These are phyloP conservation scores for Rhodofomes roseus DNA, from an alignment of 1,284 basidiomycete species.

Conservation along the genomic window DNA sequence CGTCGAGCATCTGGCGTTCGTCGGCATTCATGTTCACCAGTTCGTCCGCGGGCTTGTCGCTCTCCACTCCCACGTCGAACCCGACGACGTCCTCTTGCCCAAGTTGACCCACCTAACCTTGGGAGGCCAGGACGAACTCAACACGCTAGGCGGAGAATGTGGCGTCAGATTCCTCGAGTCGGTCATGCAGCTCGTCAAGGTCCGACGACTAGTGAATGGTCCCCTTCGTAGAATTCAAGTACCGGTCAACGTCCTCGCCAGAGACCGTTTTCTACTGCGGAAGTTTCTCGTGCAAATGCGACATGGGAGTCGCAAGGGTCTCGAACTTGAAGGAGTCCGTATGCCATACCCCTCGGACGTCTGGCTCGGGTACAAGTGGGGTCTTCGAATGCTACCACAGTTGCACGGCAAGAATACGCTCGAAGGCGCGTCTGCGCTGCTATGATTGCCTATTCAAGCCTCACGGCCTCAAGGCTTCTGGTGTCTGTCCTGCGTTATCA, in stretches of 20 bases:
- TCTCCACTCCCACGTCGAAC: neutral
- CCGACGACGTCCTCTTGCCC: neutral
- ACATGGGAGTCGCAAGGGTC: neutral
- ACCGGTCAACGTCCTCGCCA: neutral
- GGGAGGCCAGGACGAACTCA: neutral
- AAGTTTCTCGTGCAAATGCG: neutral
- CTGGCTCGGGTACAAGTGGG: neutral
- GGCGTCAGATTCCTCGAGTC: neutral
- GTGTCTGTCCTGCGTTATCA: too few species aligned
- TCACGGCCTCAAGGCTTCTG: too few species aligned
- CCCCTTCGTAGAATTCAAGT: slow-evolving; percentile 3
- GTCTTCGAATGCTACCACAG: neutral
- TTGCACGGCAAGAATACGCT: neutral
- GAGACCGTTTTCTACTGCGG: neutral
- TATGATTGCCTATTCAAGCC: neutral
- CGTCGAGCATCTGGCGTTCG: slow-evolving; percentile 3
- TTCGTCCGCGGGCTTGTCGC: neutral
- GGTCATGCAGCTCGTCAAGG: neutral
- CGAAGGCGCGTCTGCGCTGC: neutral
- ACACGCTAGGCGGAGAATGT: neutral
- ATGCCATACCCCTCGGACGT: neutral
- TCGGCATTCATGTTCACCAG: neutral
- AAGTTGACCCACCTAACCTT: neutral
- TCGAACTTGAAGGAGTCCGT: neutral
- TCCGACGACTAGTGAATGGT: neutral